Evolutionary conservation across 805 yeast species (phyloP).

Genomic region (Suhomyces faveliae): DNA sequence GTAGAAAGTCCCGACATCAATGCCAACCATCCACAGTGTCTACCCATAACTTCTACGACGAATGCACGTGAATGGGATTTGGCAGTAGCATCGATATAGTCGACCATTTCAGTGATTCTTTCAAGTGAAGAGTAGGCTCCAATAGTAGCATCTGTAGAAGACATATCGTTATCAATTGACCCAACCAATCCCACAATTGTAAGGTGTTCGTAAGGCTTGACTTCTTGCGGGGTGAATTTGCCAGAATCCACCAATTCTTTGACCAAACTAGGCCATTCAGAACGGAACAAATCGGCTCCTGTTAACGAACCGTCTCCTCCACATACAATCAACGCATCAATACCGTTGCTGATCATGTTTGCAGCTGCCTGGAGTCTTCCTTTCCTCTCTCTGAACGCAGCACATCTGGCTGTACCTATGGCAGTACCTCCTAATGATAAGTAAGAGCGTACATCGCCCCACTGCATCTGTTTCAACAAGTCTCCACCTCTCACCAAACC

Average conservation of each 20-base stretch:
- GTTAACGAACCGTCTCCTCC: slow-evolving; percentile 86
- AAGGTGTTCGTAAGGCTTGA: slow-evolving; percentile 50
- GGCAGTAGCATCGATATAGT: slow-evolving; percentile 83
- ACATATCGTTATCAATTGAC: slow-evolving; percentile 83
- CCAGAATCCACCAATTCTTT: slow-evolving; percentile 50
- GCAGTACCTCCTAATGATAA: slow-evolving; percentile 70
- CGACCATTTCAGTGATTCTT: slow-evolving; percentile 71
- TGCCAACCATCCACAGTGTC: slow-evolving; percentile 89
- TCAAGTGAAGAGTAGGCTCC: slow-evolving; percentile 80
- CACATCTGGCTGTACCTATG: slow-evolving; percentile 77
- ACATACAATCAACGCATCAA: slow-evolving; percentile 75
- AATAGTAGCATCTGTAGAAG: slow-evolving; percentile 79
- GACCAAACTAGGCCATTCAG: slow-evolving; percentile 74
- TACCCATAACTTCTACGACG: slow-evolving; percentile 84
- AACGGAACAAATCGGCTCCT: slow-evolving; percentile 75
- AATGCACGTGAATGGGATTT: slow-evolving; percentile 80
- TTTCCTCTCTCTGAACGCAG: slow-evolving; percentile 60
- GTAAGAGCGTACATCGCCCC: slow-evolving; percentile 76
- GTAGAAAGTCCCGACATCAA: slow-evolving; percentile 78
- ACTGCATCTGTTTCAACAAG: slow-evolving; percentile 53
- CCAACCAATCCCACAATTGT: slow-evolving; percentile 77
- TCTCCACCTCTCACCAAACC: slow-evolving; percentile 70
- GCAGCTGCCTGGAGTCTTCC: slow-evolving; percentile 65
- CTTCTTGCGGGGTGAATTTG: slow-evolving; percentile 47
- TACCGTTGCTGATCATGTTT: slow-evolving; percentile 67